These are phyloP conservation scores for Rhizoclosmatium globosum DNA, from an alignment of 192 early-diverging fungal genomes.

Conservation along the genomic window DNA sequence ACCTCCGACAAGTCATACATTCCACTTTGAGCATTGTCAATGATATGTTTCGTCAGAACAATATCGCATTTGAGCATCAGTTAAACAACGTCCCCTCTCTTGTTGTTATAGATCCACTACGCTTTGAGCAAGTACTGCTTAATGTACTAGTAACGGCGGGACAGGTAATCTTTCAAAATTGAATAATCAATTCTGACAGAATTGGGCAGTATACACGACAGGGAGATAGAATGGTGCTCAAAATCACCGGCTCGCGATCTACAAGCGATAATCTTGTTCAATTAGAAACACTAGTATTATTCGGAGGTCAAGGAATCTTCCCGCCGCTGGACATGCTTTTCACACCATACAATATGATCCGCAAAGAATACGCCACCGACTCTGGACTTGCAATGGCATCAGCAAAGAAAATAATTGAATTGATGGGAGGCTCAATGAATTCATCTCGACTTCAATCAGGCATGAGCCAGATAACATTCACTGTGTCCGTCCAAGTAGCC, in stretches of 20 bases:
- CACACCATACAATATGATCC: background rate
- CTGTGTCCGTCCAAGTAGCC: background rate
- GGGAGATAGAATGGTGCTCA: background rate
- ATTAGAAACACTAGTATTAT: background rate
- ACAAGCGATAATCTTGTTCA: background rate
- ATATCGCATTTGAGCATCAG: slow-evolving; percentile 6
- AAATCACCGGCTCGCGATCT: background rate
- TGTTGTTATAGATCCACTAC: slow-evolving; percentile 8
- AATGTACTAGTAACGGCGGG: slow-evolving; percentile 1
- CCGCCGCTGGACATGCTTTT: background rate
- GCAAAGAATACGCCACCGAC: background rate
- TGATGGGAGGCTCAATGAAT: slow-evolving; percentile 24
- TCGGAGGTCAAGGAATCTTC: background rate
- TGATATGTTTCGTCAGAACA: background rate
- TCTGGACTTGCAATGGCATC: slow-evolving; percentile 9
- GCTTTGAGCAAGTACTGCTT: slow-evolving; percentile 22
- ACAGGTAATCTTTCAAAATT: background rate
- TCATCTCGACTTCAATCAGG: background rate
- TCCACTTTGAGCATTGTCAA: background rate
- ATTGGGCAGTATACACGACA: background rate
- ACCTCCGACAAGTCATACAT: background rate
- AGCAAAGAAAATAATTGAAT: slow-evolving; percentile 15
- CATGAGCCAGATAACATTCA: background rate
- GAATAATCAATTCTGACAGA: background rate
- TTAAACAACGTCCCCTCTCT: slow-evolving; percentile 10